A percentile compares a stretch with the other conserved stretches of the same genome.
phyloP scores from a whole-genome alignment of 2,329 filamentous ascomycete genomes.

The Epichloe coenophiala region DNA sequence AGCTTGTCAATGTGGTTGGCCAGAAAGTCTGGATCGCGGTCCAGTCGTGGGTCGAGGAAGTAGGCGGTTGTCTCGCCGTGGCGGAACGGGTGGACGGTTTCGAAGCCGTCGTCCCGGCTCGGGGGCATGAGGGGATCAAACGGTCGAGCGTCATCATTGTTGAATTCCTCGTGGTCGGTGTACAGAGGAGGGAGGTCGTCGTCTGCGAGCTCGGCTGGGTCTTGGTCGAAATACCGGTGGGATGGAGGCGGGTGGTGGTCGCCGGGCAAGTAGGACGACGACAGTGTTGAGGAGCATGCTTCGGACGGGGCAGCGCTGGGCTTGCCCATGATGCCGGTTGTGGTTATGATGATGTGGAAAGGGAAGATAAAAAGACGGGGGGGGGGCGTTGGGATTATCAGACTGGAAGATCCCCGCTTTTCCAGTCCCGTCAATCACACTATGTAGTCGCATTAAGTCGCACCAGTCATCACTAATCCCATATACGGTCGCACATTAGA shows the following conservation, averaged over 20 bases:
- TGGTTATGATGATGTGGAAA: background rate
- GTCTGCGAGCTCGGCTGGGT: slow-evolving; percentile 19
- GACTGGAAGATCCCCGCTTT: no score
- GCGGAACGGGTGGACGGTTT: slow-evolving; percentile 14
- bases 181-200: slow-evolving; percentile 35
- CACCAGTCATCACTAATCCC: no score
- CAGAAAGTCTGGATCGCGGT: slow-evolving; percentile 29
- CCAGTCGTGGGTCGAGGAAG: slow-evolving; percentile 33
- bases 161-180: slow-evolving; percentile 20
- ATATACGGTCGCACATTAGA: no score
- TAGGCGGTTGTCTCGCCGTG: slow-evolving; percentile 20
- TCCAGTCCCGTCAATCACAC: no score
- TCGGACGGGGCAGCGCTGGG: slow-evolving; percentile 8
- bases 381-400: no score
- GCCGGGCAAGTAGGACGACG: slow-evolving; percentile 3
- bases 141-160: slow-evolving; percentile 4
- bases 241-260: slow-evolving; percentile 7
- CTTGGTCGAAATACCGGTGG: slow-evolving; percentile 22
- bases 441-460: no score
- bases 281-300: slow-evolving; percentile 6
- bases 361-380: background rate
- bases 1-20: slow-evolving; percentile 30
- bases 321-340: slow-evolving; percentile 13
- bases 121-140: slow-evolving; percentile 15
- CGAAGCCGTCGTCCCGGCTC: slow-evolving; percentile 6